phyloP scores from a whole-genome alignment of 2,329 filamentous ascomycete genomes.

The Neopestalotiopsis sp. region DNA sequence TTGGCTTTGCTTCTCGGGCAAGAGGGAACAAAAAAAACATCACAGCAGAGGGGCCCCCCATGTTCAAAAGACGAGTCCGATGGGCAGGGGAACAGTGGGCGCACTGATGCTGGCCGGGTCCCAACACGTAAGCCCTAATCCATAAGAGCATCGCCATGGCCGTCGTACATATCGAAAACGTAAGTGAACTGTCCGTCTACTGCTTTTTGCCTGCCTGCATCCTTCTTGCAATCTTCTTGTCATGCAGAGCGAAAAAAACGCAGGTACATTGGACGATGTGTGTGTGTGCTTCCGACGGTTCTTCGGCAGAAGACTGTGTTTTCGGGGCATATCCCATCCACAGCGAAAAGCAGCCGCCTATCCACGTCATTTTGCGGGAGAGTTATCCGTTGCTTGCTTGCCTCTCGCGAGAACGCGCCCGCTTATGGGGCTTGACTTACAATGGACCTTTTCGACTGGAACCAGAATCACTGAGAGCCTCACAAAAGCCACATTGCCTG shows the following conservation, averaged over 20 bases:
- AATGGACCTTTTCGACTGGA: too few species aligned
- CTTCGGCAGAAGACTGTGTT: not conserved
- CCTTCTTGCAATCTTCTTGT: too few species aligned
- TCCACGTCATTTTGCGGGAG: not conserved
- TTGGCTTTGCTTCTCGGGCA: not conserved
- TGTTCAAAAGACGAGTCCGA: not conserved
- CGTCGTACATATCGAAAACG: too few species aligned
- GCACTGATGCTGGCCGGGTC: not conserved
- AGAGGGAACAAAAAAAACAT: not conserved
- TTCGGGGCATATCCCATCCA: not conserved
- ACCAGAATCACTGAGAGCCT: too few species aligned
- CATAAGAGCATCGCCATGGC: not conserved
- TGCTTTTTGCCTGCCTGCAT: too few species aligned
- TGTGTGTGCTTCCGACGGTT: not conserved
- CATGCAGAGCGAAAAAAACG: too few species aligned
- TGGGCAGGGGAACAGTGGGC: not conserved
- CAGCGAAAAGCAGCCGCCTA: not conserved
- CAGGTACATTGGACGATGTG: not conserved
- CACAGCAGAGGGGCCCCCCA: not conserved
- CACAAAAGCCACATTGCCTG: too few species aligned
- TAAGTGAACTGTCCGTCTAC: too few species aligned
- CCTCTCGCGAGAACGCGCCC: too few species aligned
- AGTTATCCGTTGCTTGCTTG: not conserved
- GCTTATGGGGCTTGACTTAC: too few species aligned
- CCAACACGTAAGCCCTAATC: conserved; percentile 2